Evolutionary conservation across 805 yeast genomes (phyloP).

Genomic region (Scheffersomyces amazonensis): DNA sequence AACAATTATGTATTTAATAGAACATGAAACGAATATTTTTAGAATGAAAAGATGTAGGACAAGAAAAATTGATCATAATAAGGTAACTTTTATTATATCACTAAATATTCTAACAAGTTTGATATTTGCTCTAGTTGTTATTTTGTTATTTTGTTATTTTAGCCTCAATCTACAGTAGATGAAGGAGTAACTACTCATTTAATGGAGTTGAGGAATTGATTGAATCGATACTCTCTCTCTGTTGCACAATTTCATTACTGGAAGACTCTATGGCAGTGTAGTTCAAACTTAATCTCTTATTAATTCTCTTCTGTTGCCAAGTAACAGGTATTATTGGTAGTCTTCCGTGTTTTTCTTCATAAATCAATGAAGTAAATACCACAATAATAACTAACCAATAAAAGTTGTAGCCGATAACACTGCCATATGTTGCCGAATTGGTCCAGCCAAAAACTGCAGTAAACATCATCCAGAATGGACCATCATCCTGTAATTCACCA

Average conservation of each 20-base stretch:
- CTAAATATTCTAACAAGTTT: too few species aligned
- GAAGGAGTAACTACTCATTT: too few species aligned
- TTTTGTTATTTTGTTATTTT: too few species aligned
- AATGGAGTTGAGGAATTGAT: constrained; percentile 25
- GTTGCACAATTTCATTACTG: neutral
- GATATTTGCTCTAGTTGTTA: too few species aligned
- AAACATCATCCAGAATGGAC: constrained; percentile 44
- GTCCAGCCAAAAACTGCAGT: constrained; percentile 47
- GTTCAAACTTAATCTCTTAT: constrained; percentile 20
- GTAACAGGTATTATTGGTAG: constrained; percentile 36
- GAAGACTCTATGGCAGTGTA: constrained; percentile 3
- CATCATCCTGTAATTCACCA: constrained; percentile 40
- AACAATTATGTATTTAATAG: neutral
- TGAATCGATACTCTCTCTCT: constrained; percentile 23
- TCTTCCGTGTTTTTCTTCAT: constrained; percentile 36
- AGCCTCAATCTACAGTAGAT: too few species aligned
- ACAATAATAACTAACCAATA: constrained; percentile 36
- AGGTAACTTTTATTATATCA: too few species aligned
- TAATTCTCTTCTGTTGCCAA: constrained; percentile 38
- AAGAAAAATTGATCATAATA: too few species aligned
- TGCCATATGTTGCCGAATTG: constrained; percentile 44
- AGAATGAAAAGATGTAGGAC: too few species aligned
- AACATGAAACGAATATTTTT: neutral
- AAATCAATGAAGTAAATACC: constrained; percentile 27
- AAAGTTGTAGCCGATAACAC: constrained; percentile 32